Base-by-base conservation (phyloP, 345 rosid genomes). In the Corchorus olitorius region DNA sequence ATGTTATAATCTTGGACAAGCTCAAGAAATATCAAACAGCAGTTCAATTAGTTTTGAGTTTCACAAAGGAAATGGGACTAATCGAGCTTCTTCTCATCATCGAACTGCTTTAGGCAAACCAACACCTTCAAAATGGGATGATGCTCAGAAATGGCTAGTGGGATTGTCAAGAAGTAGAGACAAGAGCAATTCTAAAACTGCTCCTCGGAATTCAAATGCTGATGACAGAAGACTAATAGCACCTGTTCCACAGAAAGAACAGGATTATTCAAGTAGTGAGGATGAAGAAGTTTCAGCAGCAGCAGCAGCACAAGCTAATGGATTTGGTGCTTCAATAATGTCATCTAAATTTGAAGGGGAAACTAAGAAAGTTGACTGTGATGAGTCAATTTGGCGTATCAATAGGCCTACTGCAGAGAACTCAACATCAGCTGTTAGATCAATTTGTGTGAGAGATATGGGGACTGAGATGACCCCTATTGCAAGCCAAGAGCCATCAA, bases 381-480 rank as follows among this genome's bases (percentile, higher is more conserved):
- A 88, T 37, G 93, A 84, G 72, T 80, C 92, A 3, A 41, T 85
- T 45, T 91, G 97, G 97, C 81, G 89, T 76, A 78, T 88, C 78
- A 82, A 81, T 69, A 91, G 86, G 73, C 76, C 89, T 20, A 27
- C 27, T 0, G 81, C 54, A 37, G 82, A 82, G 81, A 82, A 82
- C 76, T 81, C 90, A 14, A 67, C 84, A 41, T 74, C 88, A n/a
- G 81, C 72, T 64, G 79, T 88, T 77, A 78, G 94, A 83, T 92
- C 98, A 11, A 84, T 95, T 0, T 88, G 94, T 76, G 93, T 95
- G 72, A 88, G 97, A 73, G 98, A 95, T 63, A 95, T 92, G 96
- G 98, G 99, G 72, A 95, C 99, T 35, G 99, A 95, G 86, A 95
- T 95, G 99, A 93, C 98, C 74, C 98, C 96, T 0, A 87, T 88